Conservation (phyloP, 2,329 filamentous ascomycete species). For the Elsinoe fawcettii region DNA sequence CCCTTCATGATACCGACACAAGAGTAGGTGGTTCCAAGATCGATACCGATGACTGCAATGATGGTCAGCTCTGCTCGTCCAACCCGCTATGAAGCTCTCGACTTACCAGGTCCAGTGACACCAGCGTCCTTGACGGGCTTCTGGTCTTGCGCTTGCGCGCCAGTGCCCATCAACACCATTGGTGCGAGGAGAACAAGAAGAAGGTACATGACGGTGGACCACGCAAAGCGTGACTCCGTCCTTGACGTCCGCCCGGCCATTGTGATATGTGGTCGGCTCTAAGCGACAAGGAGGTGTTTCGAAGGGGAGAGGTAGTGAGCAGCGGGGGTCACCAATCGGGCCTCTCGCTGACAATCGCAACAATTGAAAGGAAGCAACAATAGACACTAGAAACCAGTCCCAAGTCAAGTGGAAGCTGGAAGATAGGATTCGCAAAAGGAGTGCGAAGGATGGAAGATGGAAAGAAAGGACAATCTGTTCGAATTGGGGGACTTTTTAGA, state of each 20-base stretch:
- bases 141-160: slow-evolving; percentile 60
- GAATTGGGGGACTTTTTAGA: neutral
- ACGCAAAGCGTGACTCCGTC: slow-evolving; percentile 36
- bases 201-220: slow-evolving; percentile 85
- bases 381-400: slow-evolving; percentile 10
- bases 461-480: neutral
- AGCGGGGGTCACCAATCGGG: slow-evolving; percentile 6
- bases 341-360: slow-evolving; percentile 1
- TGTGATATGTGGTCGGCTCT: slow-evolving; percentile 8
- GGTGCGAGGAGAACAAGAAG: slow-evolving; percentile 78
- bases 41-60: slow-evolving; percentile 74
- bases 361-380: slow-evolving; percentile 9
- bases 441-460: slow-evolving; percentile 4
- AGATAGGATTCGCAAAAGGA: neutral
- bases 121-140: slow-evolving; percentile 59
- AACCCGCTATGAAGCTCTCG: neutral
- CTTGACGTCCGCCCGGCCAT: slow-evolving; percentile 19
- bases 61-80: slow-evolving; percentile 16
- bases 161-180: slow-evolving; percentile 67
- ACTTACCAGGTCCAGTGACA: slow-evolving; percentile 55
- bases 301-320: neutral
- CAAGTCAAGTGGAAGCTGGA: neutral
- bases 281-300: neutral
- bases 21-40: slow-evolving; percentile 79
- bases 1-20: slow-evolving; percentile 95